These are phyloP conservation scores for Apiotrichum gracile DNA, from an alignment of 1,284 basidiomycete species.

Conservation along the genomic window DNA sequence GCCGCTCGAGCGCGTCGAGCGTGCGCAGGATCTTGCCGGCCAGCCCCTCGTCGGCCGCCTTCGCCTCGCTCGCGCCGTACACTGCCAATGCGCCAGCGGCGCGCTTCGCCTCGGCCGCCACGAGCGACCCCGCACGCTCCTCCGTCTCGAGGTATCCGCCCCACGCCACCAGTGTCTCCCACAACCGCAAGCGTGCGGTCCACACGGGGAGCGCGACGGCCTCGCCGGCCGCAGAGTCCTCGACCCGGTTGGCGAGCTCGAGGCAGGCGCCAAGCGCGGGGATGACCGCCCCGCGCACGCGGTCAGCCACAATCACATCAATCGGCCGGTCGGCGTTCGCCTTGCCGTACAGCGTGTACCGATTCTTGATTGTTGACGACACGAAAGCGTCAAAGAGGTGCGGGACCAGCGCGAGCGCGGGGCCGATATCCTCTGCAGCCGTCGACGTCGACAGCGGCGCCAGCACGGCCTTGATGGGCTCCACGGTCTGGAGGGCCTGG, in stretches of 20 bases:
- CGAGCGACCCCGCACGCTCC: slow-evolving; percentile 18
- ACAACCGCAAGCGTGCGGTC: slow-evolving; percentile 19
- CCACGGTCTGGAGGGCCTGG: slow-evolving; percentile 18
- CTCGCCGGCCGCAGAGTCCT: slow-evolving; percentile 5
- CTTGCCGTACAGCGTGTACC: slow-evolving; percentile 29
- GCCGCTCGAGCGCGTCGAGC: slow-evolving; percentile 21
- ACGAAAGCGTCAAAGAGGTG: slow-evolving; percentile 24
- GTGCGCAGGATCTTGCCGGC: slow-evolving; percentile 15
- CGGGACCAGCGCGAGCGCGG: slow-evolving; percentile 18
- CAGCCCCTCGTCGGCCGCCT: slow-evolving; percentile 12
- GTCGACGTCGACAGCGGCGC: background rate
- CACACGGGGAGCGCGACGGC: slow-evolving; percentile 11
- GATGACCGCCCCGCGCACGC: slow-evolving; percentile 29
- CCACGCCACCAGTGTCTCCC: slow-evolving; percentile 32
- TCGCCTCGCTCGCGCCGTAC: slow-evolving; percentile 13
- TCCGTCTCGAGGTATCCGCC: slow-evolving; percentile 44
- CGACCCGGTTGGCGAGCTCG: slow-evolving; percentile 15
- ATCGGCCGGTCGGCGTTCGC: slow-evolving; percentile 23
- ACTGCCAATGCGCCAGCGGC: slow-evolving; percentile 15
- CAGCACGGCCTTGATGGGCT: slow-evolving; percentile 16
- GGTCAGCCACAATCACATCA: slow-evolving; percentile 34
- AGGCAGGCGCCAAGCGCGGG: slow-evolving; percentile 16
- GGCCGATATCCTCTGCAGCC: background rate
- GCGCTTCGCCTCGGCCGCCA: slow-evolving; percentile 16
- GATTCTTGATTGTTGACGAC: slow-evolving; percentile 14